phyloP scores from a whole-genome alignment of 2,329 filamentous ascomycete genomes.

The Talaromyces sp. region DNA sequence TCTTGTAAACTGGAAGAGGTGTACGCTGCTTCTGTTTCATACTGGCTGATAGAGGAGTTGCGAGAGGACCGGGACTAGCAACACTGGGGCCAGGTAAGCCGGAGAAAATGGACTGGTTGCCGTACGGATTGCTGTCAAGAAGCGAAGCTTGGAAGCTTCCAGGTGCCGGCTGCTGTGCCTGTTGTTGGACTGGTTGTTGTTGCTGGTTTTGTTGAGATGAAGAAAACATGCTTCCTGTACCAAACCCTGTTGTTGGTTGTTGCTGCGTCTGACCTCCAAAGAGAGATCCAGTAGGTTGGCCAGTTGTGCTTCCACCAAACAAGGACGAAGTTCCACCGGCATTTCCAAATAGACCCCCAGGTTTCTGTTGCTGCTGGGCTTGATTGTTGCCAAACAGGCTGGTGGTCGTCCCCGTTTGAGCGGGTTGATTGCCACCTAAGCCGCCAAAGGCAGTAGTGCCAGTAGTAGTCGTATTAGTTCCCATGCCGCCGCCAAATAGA shows the following conservation, averaged over 20 bases:
- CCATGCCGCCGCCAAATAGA: slow-evolving; percentile 44
- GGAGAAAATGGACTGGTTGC: slow-evolving; percentile 78
- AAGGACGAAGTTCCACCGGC: slow-evolving; percentile 39
- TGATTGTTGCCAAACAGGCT: slow-evolving; percentile 43
- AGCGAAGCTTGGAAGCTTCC: slow-evolving; percentile 67
- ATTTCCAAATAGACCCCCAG: slow-evolving; percentile 50
- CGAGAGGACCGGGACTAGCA: slow-evolving; percentile 78
- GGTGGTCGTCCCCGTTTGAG: slow-evolving; percentile 32
- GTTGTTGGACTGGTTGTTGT: slow-evolving; percentile 48
- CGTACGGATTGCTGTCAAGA: slow-evolving; percentile 81
- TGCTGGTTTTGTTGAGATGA: slow-evolving; percentile 49
- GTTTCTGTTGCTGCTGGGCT: slow-evolving; percentile 49
- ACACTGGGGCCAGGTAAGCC: slow-evolving; percentile 59
- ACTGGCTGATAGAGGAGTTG: slow-evolving; percentile 74
- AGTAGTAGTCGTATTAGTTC: slow-evolving; percentile 34
- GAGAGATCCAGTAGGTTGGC: slow-evolving; percentile 46
- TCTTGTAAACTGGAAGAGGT: slow-evolving; percentile 78
- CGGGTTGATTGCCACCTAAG: slow-evolving; percentile 43
- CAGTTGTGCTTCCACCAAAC: slow-evolving; percentile 37
- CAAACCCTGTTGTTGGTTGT: slow-evolving; percentile 28
- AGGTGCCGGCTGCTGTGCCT: slow-evolving; percentile 45
- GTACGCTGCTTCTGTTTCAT: slow-evolving; percentile 74
- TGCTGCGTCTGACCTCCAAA: slow-evolving; percentile 48
- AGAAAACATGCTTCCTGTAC: slow-evolving; percentile 50
- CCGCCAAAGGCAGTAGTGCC: slow-evolving; percentile 29